Conservation (phyloP, 1,284 basidiomycete species). For the Salmacisia buchloeana region DNA sequence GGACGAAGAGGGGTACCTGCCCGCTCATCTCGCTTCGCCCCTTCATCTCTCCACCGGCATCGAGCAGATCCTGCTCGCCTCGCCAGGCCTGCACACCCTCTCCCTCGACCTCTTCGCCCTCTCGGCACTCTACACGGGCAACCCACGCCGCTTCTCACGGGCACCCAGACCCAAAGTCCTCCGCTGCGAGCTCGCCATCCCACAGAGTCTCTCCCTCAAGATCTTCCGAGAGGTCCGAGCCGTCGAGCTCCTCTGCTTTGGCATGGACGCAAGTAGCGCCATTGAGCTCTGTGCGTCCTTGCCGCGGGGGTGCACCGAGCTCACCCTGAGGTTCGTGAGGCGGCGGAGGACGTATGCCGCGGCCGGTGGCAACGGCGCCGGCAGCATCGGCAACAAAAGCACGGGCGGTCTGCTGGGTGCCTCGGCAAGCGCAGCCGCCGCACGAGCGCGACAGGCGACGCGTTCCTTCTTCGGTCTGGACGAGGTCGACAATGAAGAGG, state of each 20-base stretch:
- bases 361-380: neutral
- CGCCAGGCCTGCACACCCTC: slow-evolving; percentile 24
- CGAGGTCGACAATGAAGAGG: no score
- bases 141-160: slow-evolving; percentile 21
- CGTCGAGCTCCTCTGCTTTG: slow-evolving; percentile 33
- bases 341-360: neutral
- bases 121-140: slow-evolving; percentile 24
- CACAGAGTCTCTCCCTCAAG: slow-evolving; percentile 31
- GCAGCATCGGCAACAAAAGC: no score
- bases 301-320: slow-evolving; percentile 19
- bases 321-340: slow-evolving; percentile 29
- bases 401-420: neutral
- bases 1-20: slow-evolving; percentile 31
- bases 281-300: slow-evolving; percentile 22
- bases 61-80: slow-evolving; percentile 35
- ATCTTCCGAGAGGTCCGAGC: slow-evolving; percentile 28
- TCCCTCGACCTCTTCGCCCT: slow-evolving; percentile 37
- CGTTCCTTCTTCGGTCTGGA: neutral
- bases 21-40: slow-evolving; percentile 25
- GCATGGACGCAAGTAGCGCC: slow-evolving; percentile 24
- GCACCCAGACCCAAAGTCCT: slow-evolving; percentile 24
- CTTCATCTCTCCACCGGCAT: slow-evolving; percentile 25
- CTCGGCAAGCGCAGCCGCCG: neutral
- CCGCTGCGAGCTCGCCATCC: slow-evolving; percentile 31
- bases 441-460: neutral